Conservation (phyloP, 257 asterid species). For the Haberlea rhodopensis region DNA sequence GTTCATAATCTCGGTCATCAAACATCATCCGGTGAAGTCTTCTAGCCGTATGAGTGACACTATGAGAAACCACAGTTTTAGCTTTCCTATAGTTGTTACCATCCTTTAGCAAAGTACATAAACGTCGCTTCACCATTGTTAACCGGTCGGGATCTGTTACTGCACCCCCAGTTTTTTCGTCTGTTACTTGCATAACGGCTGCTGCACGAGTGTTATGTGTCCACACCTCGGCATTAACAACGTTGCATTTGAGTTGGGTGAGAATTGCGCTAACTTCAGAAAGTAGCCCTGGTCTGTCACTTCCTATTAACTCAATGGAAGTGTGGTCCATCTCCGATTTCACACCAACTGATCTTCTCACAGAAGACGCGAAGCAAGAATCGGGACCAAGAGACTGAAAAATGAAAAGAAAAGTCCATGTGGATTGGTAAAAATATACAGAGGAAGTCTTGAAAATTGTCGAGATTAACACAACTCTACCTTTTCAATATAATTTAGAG, state of each 20-base stretch:
- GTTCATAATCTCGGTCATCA: conserved; percentile 84
- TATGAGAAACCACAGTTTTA: conserved; percentile 69
- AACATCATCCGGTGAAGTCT: conserved; percentile 98
- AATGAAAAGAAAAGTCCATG: conserved; percentile 30
- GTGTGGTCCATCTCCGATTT: conserved; percentile 70
- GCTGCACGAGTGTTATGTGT: conserved; percentile 98
- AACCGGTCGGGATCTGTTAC: conserved; percentile 60
- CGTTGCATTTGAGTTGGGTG: conserved; percentile 83
- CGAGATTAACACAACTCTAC: conserved; percentile 39
- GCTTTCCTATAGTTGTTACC: conserved; percentile 74
- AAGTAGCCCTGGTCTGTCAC: conserved; percentile 93
- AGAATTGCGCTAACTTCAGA: conserved; percentile 98
- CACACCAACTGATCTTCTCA: conserved; percentile 86
- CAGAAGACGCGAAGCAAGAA: conserved; percentile 91
- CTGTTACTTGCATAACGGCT: conserved; percentile 89
- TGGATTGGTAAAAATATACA: background rate
- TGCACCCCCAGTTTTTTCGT: conserved; percentile 61
- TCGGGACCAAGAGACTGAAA: conserved; percentile 97
- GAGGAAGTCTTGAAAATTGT: conserved; percentile 14
- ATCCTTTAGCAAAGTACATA: conserved; percentile 78
- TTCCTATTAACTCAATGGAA: conserved; percentile 79
- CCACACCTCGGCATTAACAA: conserved; percentile 95
- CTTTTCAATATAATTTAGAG: conserved; percentile 76
- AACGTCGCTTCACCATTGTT: conserved; percentile 55
- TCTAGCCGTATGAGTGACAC: conserved; percentile 68